Evolutionary conservation across 768 basidiomycete species (phyloP), one percentile per base, ranked within the genome.

Genomic region (Plicaturopsis crispa): DNA sequence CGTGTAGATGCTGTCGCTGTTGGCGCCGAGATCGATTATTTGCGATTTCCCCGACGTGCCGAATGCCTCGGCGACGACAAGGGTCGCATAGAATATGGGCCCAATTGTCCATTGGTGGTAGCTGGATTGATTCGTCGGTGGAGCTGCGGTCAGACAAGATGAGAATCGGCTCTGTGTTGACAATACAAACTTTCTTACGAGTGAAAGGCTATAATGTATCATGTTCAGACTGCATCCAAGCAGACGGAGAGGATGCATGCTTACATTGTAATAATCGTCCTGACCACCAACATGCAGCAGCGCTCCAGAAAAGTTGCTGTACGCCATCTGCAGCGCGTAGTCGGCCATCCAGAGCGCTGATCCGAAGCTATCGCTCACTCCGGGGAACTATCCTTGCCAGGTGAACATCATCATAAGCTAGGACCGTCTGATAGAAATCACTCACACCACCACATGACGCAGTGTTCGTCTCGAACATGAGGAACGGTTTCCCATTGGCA

Each of bases 71-170:
- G 85, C 73, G 28, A 83, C 63, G 46, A 80, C 68, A 17, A 92
- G 59, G 1, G 79, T 68, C 1, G 85, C 69, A 57, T 89, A 90
- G 61, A 83, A 87, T 31, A 81, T 59, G 0, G 81, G 71, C 3
- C 83, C 83, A 26, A 83, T 67, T 1, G 82, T 83, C 84, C 85
- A 89, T 56, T 81, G 63, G 42, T 70, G 70, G 56, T 65, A 75
- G 1, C 61, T 45, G 0, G 75, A 70, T 45, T 75, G 65, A 46
- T 79, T 81, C n/a, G 58, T 63, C 4, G 70, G 71, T 2, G 72
- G 72, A 0, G 73, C 71, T 45, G 64, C 59, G 46, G 60, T 60
- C 4, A 33, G 28, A 30, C 10, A 11, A 18, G 12, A 33, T 14
- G 4, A 30, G 16, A n/a, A n/a, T n/a, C n/a, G n/a, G n/a, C n/a